Evolutionary conservation across 768 basidiomycete species (phyloP).

Genomic region (Chalciporus sphaerocephalus): DNA sequence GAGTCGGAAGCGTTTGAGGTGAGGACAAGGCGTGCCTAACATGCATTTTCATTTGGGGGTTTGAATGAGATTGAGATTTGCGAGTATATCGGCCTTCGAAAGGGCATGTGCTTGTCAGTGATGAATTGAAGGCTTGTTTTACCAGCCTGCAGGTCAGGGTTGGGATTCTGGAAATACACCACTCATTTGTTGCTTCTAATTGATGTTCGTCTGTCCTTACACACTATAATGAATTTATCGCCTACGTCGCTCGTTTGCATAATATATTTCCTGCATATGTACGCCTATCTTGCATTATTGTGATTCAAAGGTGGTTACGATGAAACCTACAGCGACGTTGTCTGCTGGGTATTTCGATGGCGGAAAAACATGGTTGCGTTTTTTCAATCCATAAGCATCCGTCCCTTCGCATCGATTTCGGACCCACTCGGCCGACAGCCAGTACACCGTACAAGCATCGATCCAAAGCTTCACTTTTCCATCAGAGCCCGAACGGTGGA

Average conservation of each 20-base stretch:
- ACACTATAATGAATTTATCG: neutral
- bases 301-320: neutral
- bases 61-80: neutral
- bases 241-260: neutral
- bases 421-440: no score
- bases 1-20: slow-evolving; percentile 7
- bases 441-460: no score
- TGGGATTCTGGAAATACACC: neutral
- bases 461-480: no score
- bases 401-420: no score
- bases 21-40: slow-evolving; percentile 18
- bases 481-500: no score
- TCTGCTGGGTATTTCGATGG: neutral
- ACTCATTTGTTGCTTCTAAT: neutral
- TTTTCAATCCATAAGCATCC: no score
- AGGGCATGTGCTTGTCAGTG: neutral
- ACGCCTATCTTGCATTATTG: neutral
- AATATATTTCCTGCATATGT: neutral
- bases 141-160: slow-evolving; percentile 11
- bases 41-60: neutral
- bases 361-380: neutral
- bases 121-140: neutral
- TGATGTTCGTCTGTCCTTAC: neutral
- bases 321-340: neutral
- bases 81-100: neutral